phyloP scores from a whole-genome alignment of 495 filamentous ascomycete species.

The Parachaetomium inaequale region DNA sequence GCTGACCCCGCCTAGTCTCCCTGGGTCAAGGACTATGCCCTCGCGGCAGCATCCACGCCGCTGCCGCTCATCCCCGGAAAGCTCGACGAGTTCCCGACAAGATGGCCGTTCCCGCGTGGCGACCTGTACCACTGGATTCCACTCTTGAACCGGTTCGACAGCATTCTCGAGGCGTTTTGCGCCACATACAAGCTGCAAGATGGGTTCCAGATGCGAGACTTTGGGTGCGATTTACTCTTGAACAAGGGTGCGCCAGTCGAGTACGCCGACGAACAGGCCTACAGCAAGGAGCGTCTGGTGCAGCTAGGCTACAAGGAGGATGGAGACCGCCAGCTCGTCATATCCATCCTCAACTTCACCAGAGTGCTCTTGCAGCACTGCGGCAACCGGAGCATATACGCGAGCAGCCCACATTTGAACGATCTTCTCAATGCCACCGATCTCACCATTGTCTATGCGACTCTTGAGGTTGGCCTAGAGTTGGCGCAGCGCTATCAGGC shows the following conservation, averaged over 20 bases:
- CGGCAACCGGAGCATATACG: slow-evolving; percentile 94
- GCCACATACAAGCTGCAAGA: slow-evolving; percentile 75
- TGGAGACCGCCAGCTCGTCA: slow-evolving; percentile 75
- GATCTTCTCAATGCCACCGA: slow-evolving; percentile 85
- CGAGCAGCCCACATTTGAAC: slow-evolving; percentile 80
- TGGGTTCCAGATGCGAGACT: slow-evolving; percentile 75
- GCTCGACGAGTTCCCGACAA: slow-evolving; percentile 73
- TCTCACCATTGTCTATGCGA: slow-evolving; percentile 65
- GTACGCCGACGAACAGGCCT: slow-evolving; percentile 38
- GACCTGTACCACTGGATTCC: slow-evolving; percentile 99
- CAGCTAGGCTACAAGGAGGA: slow-evolving; percentile 62
- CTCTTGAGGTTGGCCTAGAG: slow-evolving; percentile 72
- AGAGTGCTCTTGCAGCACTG: slow-evolving; percentile 85
- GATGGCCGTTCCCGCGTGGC: slow-evolving; percentile 95
- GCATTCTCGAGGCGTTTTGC: slow-evolving; percentile 75
- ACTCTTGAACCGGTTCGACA: slow-evolving; percentile 89
- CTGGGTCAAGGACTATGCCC: slow-evolving; percentile 74
- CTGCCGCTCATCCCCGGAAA: slow-evolving; percentile 71
- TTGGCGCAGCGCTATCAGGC: slow-evolving; percentile 91
- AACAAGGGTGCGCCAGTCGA: slow-evolving; percentile 44
- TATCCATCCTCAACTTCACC: slow-evolving; percentile 78
- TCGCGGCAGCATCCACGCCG: slow-evolving; percentile 61
- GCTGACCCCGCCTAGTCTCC: slow-evolving; percentile 60
- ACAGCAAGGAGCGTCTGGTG: slow-evolving; percentile 48
- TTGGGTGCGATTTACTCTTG: slow-evolving; percentile 60